Base-by-base conservation (phyloP, 768 basidiomycete species). In the Podaxis rugospora region DNA sequence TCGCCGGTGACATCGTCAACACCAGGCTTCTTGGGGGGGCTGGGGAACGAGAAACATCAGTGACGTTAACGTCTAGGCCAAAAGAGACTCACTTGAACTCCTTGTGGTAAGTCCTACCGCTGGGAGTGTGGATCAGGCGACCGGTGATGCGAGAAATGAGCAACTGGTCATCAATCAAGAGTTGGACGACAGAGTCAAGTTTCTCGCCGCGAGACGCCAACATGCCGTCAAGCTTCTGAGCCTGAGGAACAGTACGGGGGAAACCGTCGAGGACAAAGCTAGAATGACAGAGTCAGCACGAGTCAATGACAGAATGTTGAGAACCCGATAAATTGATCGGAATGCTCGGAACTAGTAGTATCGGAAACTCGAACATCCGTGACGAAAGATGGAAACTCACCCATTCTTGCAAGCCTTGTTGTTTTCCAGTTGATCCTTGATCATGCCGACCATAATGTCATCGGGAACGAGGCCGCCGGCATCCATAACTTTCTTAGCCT, bases 211-310 rank as follows among this genome's bases (percentile, higher is more conserved):
- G 88, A 4, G 71, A 74, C 13, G 80, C 71, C 47, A 99, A 86
- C 97, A 99, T 98, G 62, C 80, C 77, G 70, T 96, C 96, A 57
- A 99, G 88, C 75, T 97, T 98, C 76, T 95, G 84, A 2, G 97
- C 97, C 69, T 99, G 97, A 9, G 91, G 88, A 37, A 98, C 93
- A 3, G 96, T 98, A 46, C 97, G 89, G 44, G 97, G 97, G 85
- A 99, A 99, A n/a, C 97, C 97, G 69, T 99, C 97, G 54, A 99
- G 82, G 60, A 99, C 97, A 75, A 99, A 99, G 39, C 96, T 98
- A 66, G 36, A 47, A 14, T 56, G 42, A 7, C n/a, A 49, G 56
- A 62, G 13, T 57, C 42, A 55, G 64, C 63, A 62, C 9, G 32
- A 53, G 63, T 59, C 10, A 65, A 51, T 51, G 36, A 46, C 57